Conservation (phyloP, 768 basidiomycete genomes). For the Suillus clintonianus region DNA sequence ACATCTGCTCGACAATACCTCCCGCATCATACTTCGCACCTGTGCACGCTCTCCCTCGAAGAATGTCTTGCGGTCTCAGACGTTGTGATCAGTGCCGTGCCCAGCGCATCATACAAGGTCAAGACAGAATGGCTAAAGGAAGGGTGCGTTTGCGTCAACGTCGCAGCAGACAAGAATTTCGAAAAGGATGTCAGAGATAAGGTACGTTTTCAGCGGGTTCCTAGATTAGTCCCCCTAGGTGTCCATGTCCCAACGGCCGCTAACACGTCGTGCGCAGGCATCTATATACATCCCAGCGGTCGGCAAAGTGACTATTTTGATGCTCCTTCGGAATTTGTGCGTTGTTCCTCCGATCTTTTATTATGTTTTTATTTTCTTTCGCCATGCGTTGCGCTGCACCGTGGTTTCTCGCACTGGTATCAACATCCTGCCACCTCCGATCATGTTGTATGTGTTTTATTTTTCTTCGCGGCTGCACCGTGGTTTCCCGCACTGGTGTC, state of each 20-base stretch:
- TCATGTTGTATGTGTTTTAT: no score
- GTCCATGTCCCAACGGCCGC: neutral
- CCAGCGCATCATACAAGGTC: constrained; percentile 81
- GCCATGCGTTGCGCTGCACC: neutral
- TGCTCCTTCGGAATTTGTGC: constrained; percentile 95
- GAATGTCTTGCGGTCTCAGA: constrained; percentile 86
- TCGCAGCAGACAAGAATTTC: constrained; percentile 96
- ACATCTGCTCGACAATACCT: constrained; percentile 60
- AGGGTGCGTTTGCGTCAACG: constrained; percentile 91
- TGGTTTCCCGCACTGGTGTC: no score
- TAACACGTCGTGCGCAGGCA: constrained; percentile 50
- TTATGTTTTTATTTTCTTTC: neutral
- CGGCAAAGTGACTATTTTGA: constrained; percentile 97
- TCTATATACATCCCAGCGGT: constrained; percentile 94
- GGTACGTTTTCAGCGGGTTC: constrained; percentile 44
- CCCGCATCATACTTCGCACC: constrained; percentile 81
- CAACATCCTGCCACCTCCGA: neutral
- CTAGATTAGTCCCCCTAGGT: neutral
- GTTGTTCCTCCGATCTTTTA: constrained; percentile 30
- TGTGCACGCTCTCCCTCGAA: constrained; percentile 65
- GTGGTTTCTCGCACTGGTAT: neutral
- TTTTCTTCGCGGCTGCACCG: no score
- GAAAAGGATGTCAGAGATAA: constrained; percentile 91
- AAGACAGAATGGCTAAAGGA: constrained; percentile 89
- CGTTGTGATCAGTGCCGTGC: constrained; percentile 94